Conservation (phyloP, 164 flowering plant species). For the Piper betle region DNA sequence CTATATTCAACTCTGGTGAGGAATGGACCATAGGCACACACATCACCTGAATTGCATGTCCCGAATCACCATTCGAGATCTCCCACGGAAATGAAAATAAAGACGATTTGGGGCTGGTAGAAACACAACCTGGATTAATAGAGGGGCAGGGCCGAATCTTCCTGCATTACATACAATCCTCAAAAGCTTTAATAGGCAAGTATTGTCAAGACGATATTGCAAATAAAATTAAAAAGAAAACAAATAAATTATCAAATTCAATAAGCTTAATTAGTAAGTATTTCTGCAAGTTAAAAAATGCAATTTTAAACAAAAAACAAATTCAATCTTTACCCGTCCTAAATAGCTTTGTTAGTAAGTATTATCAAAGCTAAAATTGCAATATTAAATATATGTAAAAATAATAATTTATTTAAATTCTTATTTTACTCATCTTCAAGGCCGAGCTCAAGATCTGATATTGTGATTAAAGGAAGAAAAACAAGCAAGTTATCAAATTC, state of each 20-base stretch:
- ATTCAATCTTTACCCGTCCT: not conserved
- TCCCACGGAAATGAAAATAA: constrained; percentile 68
- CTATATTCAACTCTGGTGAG: not conserved
- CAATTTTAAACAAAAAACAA: not conserved
- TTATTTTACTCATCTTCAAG: no score
- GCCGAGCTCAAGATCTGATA: no score
- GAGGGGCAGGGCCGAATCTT: constrained; percentile 91
- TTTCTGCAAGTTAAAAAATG: no score
- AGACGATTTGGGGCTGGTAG: constrained; percentile 73
- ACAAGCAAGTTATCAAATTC: not conserved
- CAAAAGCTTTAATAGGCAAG: no score
- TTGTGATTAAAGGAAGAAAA: no score
- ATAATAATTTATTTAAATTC: no score
- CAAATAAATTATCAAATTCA: no score
- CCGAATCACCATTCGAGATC: constrained; percentile 39
- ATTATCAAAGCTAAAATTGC: not conserved
- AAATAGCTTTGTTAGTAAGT: not conserved
- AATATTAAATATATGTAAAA: no score
- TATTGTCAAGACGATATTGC: no score
- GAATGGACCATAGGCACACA: no score
- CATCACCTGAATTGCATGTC: constrained; percentile 50
- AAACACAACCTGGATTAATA: constrained; percentile 70
- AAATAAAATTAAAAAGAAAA: no score
- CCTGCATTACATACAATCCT: constrained; percentile 23
- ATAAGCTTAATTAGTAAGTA: no score